phyloP scores from a whole-genome alignment of 352 stramenopile genomes.

The Globisporangium nodosum region DNA sequence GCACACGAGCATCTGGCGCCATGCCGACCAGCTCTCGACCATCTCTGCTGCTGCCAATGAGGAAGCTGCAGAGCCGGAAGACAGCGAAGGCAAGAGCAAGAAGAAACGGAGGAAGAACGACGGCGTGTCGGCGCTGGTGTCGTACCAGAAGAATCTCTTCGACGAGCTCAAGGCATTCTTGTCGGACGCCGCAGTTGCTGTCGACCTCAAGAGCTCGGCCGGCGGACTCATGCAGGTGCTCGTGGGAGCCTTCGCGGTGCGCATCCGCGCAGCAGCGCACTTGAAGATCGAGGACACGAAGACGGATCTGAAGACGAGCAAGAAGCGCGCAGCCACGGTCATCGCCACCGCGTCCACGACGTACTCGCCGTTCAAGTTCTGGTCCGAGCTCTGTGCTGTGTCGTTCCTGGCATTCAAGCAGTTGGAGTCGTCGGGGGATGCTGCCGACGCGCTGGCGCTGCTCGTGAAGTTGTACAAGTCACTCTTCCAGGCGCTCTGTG shows the following conservation, averaged over 20 bases:
- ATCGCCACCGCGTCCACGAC: constrained; percentile 69
- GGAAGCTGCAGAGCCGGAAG: background rate
- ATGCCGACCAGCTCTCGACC: constrained; percentile 3
- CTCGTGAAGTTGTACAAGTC: constrained; percentile 47
- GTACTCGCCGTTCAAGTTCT: constrained; percentile 86
- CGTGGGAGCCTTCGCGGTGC: constrained; percentile 42
- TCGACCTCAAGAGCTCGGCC: constrained; percentile 38
- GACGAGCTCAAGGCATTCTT: constrained; percentile 61
- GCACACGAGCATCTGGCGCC: constrained; percentile 24
- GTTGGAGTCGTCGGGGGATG: background rate
- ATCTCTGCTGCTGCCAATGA: background rate
- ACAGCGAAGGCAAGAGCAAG: constrained; percentile 15
- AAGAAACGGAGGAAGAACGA: constrained; percentile 49
- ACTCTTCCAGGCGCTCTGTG: constrained; percentile 62
- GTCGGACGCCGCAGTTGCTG: constrained; percentile 23
- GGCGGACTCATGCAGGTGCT: constrained; percentile 62
- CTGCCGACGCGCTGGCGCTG: constrained; percentile 18
- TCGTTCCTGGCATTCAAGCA: constrained; percentile 37
- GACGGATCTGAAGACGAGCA: constrained; percentile 62
- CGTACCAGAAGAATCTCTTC: constrained; percentile 79
- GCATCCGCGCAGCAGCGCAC: constrained; percentile 55
- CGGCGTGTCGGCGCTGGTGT: constrained; percentile 34
- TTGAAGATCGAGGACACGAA: constrained; percentile 73
- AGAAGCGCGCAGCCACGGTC: constrained; percentile 67
- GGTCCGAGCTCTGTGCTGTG: constrained; percentile 74